These are phyloP conservation scores for Corynespora cassiicola DNA, from an alignment of 2,329 filamentous ascomycete genomes.

Conservation along the genomic window DNA sequence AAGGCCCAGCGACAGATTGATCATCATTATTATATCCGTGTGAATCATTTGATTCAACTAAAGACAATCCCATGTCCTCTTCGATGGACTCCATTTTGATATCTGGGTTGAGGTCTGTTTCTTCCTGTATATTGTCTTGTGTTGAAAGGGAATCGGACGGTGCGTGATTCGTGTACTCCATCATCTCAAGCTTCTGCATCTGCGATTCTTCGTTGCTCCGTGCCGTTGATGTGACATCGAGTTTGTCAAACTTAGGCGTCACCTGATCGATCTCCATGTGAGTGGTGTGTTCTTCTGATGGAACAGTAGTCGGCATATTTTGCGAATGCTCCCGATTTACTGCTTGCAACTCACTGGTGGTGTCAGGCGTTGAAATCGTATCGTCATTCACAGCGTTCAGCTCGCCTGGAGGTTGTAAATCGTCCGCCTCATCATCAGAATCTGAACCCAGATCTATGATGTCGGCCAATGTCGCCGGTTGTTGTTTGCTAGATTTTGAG, in stretches of 20 bases:
- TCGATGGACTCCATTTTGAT: conserved; percentile 41
- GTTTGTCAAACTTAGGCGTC: too few species aligned
- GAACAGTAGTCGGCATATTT: too few species aligned
- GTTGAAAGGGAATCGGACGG: conserved; percentile 2
- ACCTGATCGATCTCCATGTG: not conserved
- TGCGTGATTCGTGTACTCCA: too few species aligned
- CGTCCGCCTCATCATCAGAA: conserved; percentile 9
- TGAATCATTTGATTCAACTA: conserved; percentile 11
- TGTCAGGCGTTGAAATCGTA: too few species aligned
- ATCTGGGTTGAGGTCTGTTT: conserved; percentile 17
- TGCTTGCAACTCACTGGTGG: too few species aligned
- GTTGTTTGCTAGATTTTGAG: conserved; percentile 12
- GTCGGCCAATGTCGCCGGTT: conserved; percentile 12
- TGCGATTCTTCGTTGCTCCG: too few species aligned
- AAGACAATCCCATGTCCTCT: conserved; percentile 15
- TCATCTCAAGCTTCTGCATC: too few species aligned
- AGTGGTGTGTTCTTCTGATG: too few species aligned
- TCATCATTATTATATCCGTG: conserved; percentile 9
- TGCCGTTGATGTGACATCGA: too few species aligned
- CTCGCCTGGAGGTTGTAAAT: conserved; percentile 5
- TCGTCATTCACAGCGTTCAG: conserved; percentile 11
- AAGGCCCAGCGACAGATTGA: conserved; percentile 5
- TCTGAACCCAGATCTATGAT: conserved; percentile 32
- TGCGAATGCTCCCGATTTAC: too few species aligned
- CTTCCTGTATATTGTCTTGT: conserved; percentile 3